phyloP scores from a whole-genome alignment of 371 early-diverging fungal species.

The Saksenaea oblongispora region DNA sequence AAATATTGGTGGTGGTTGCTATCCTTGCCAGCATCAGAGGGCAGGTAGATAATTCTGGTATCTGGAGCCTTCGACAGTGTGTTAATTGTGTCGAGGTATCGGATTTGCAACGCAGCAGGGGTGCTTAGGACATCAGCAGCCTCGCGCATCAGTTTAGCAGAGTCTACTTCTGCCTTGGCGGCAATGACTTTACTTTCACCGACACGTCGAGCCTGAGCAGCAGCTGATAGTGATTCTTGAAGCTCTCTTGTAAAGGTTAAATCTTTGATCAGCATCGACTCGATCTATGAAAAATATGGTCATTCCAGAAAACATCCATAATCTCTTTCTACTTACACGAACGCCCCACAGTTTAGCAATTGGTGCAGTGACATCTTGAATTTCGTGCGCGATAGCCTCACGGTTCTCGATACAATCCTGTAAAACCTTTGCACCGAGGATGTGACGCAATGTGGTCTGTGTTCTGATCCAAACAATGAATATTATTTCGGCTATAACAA shows the following conservation, averaged over 20 bases:
- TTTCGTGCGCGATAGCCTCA: conserved; percentile 82
- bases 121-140: conserved; percentile 76
- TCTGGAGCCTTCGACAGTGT: conserved; percentile 60
- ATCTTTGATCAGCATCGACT: conserved; percentile 88
- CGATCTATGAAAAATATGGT: conserved; percentile 40
- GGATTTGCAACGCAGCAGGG: conserved; percentile 84
- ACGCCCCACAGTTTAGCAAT: conserved; percentile 82
- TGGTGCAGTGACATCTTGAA: conserved; percentile 70
- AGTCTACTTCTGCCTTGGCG: conserved; percentile 89
- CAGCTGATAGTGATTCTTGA: conserved; percentile 82
- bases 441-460: conserved; percentile 75
- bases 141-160: conserved; percentile 92
- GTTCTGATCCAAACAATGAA: conserved; percentile 33
- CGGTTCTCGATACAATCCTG: conserved; percentile 89
- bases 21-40: not conserved
- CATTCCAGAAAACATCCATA: not conserved
- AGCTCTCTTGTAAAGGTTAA: conserved; percentile 74
- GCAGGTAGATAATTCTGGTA: conserved; percentile 71
- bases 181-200: conserved; percentile 91
- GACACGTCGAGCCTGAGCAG: conserved; percentile 88
- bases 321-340: conserved; percentile 38
- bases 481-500: not conserved
- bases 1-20: not conserved
- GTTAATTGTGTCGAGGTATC: conserved; percentile 86
- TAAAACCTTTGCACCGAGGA: conserved; percentile 61